These are phyloP conservation scores for Ceratorhiza oryzae-sativae DNA, from an alignment of 1,284 basidiomycete species.

Conservation along the genomic window DNA sequence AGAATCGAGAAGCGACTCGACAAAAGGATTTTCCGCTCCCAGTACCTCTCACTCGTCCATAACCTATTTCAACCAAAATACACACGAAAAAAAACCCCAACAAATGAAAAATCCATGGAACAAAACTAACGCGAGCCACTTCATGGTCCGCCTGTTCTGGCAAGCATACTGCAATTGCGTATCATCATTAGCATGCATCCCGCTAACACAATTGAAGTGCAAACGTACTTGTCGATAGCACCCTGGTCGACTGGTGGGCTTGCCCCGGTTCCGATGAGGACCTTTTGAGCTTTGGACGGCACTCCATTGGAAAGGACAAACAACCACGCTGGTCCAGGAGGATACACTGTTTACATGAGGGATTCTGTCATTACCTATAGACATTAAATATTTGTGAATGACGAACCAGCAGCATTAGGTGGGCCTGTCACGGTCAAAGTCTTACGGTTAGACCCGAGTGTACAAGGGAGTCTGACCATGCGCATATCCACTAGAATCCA, in stretches of 20 bases:
- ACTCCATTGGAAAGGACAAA: slow-evolving; percentile 58
- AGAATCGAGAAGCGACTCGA: too few relatives aligned
- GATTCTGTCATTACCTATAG: slow-evolving; percentile 30
- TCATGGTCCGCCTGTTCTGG: slow-evolving; percentile 20
- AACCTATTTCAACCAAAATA: too few relatives aligned
- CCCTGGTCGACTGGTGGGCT: slow-evolving; percentile 45
- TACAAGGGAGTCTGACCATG: slow-evolving; percentile 66
- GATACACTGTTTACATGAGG: slow-evolving; percentile 44
- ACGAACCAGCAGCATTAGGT: slow-evolving; percentile 49
- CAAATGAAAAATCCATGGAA: not conserved
- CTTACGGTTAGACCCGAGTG: slow-evolving; percentile 52
- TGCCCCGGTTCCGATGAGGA: slow-evolving; percentile 57
- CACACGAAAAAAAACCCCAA: not conserved
- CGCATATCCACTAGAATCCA: slow-evolving; percentile 62
- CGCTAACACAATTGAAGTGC: not conserved
- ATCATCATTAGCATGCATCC: not conserved
- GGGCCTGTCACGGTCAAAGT: slow-evolving; percentile 63
- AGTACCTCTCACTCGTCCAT: too few relatives aligned
- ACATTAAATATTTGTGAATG: not conserved
- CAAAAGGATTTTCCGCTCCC: too few relatives aligned
- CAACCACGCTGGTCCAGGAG: slow-evolving; percentile 55
- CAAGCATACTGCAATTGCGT: not conserved
- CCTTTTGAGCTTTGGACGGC: slow-evolving; percentile 55
- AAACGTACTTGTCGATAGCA: slow-evolving; percentile 42
- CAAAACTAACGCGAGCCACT: not conserved